Evolutionary conservation across 257 asterid genomes (phyloP), one percentile per base, ranked within the genome.

Genomic region (Eucommia ulmoides): DNA sequence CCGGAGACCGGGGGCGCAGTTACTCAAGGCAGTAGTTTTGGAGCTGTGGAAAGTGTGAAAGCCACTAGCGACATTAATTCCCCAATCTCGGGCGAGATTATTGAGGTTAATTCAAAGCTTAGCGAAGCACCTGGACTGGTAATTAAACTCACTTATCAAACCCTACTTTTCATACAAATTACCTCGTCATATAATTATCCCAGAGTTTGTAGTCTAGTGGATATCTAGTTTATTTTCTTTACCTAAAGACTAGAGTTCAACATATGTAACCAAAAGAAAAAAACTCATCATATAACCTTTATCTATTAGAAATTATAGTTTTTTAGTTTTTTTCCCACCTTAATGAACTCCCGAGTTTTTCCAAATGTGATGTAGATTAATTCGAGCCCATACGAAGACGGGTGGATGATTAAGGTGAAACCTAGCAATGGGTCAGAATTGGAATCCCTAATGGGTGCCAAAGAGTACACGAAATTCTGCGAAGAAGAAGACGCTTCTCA

Each of bases 21-120:
- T 52, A 23, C 63, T 7, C 65, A 61, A 25, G 84, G 80, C 19
- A 53, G 18, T 17, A 52, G 78, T 35, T 84, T 88, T 41, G 93
- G 94, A 33, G 80, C 78, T 19, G 95, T 84, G 2, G 97, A 88
- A 72, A 88, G 97, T 72, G 97, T 88, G 3, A 88, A 88, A 65
- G 97, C 97, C 49, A 77, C 94, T 1, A 88, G 97, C 50, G 97
- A 81, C 8, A 24, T 88, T 24, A 75, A 81, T 72, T 81, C 92
- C 50, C 97, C 97, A 38, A 81, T 88, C 65, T 84, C 95, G 29
- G 97, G 97, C 9, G 88, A 84, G 77, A 66, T 88, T 19, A 52
- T 84, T 21, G 97, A 84, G 64, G 65, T 79, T 69, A 88, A 88
- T 70, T 24, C 78, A 7, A 84, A 82, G 68, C 79, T 88, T 12